Base-by-base conservation (phyloP, 2,329 filamentous ascomycete genomes). In the Penicillium sclerotiorum region DNA sequence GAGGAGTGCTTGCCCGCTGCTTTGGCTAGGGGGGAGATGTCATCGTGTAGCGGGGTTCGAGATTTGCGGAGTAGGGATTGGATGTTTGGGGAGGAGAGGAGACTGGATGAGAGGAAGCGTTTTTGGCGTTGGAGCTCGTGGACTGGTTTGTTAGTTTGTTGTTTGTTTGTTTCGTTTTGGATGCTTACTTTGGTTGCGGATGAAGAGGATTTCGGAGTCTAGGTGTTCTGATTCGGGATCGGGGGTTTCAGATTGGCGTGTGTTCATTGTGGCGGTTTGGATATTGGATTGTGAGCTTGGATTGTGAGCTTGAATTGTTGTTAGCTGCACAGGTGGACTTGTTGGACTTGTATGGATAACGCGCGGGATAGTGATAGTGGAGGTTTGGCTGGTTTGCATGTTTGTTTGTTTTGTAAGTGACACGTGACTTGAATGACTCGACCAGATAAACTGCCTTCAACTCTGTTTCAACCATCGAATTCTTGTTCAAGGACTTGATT, bases 121-220 rank as follows among this genome's bases (percentile, higher is more conserved):
- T 69, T 68, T 43, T 65, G 71, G 37, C 65, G 63, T 45, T 70
- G 66, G 35, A 76, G 69, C 9, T 58, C 65, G 33, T 64, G 64
- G 50, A 77, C 73, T 76, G 41, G 21, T 11, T 61, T 27, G 30
- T 33, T 11, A 25, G 18, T 20, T 46, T 38, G 22, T 18, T 25
- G 27, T 20, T 7, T 17, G 27, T 30, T 20, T 21, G 11, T 12
- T 30, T 25, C 44, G 28, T 12, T 7, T 7, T 33, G 25, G 25
- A 20, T 25, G 35, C 67, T 42, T 57, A 75, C 73, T 75, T 60
- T 76, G 67, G 22, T 64, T 63, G 50, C 71, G 69, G 20, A 76
- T 69, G 23, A 66, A 61, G 21, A 61, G 55, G 36, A 77, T 76
- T 30, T 77, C 73, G 1, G 63, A 60, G 50, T 77, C 74, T 8